A percentile compares a stretch with the other conserved stretches of the same genome.
phyloP scores from a whole-genome alignment of 495 filamentous ascomycete genomes.

The Xylaria intraflava region DNA sequence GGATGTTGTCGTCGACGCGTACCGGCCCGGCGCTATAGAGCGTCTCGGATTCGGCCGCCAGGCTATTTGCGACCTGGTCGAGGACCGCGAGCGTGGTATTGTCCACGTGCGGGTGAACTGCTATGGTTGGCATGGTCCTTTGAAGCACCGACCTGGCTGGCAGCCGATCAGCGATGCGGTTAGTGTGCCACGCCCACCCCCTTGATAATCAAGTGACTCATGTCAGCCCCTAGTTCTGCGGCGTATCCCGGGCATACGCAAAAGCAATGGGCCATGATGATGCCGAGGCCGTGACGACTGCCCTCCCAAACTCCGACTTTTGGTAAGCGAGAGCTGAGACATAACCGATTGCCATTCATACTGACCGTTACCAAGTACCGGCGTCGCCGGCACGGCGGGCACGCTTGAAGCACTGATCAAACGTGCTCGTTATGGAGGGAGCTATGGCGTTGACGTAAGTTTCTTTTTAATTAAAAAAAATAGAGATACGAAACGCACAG shows the following conservation, averaged over 20 bases:
- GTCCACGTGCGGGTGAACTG: conserved; percentile 48
- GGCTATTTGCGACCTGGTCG: conserved; percentile 40
- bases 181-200: neutral
- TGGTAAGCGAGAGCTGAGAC: conserved; percentile 12
- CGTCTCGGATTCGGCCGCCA: conserved; percentile 42
- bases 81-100: conserved; percentile 35
- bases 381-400: conserved; percentile 35
- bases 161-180: conserved; percentile 47
- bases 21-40: conserved; percentile 43
- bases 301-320: conserved; percentile 58
- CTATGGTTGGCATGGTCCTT: conserved; percentile 49
- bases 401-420: conserved; percentile 47
- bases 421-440: conserved; percentile 44
- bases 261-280: conserved; percentile 45
- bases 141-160: conserved; percentile 43
- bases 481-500: too few species aligned
- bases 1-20: conserved; percentile 50
- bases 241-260: conserved; percentile 49
- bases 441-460: conserved; percentile 41
- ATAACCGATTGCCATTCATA: neutral
- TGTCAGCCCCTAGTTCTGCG: conserved; percentile 12
- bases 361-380: conserved; percentile 7
- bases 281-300: conserved; percentile 46
- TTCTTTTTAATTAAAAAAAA: too few species aligned
- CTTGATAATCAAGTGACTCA: neutral